A percentile compares a stretch with the other conserved stretches of the same genome.
phyloP scores from a whole-genome alignment of 495 filamentous ascomycete species.

The Neurospora sp. region DNA sequence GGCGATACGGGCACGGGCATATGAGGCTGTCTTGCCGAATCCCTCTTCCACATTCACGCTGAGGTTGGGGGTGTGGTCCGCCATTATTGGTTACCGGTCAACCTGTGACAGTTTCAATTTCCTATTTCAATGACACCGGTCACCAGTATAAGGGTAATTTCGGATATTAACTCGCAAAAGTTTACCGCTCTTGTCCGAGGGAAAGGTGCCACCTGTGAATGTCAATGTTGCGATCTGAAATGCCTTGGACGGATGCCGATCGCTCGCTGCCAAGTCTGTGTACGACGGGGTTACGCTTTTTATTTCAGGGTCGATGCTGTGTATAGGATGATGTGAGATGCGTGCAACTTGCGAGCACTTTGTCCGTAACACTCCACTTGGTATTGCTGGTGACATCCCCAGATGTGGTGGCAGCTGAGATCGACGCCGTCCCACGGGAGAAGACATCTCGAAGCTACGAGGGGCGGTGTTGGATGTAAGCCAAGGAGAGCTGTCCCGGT shows the following conservation, averaged over 20 bases:
- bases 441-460: not conserved
- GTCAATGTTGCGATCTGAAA: not conserved
- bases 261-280: not conserved
- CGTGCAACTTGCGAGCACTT: not conserved
- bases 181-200: not conserved
- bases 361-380: not conserved
- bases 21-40: not conserved
- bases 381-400: not conserved
- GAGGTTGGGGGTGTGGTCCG: not conserved
- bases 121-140: not conserved
- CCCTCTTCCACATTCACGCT: not conserved
- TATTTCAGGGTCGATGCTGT: not conserved
- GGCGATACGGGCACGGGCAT: not conserved
- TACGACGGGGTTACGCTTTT: not conserved
- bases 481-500: not conserved
- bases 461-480: constrained; percentile 1
- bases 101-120: not conserved
- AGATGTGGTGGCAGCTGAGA: not conserved
- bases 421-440: not conserved
- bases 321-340: not conserved
- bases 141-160: not conserved
- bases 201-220: not conserved
- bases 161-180: not conserved
- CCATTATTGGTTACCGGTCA: not conserved
- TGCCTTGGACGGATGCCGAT: not conserved